Base-by-base conservation (phyloP, 345 rosid species). In the Eucalyptus camaldulensis region DNA sequence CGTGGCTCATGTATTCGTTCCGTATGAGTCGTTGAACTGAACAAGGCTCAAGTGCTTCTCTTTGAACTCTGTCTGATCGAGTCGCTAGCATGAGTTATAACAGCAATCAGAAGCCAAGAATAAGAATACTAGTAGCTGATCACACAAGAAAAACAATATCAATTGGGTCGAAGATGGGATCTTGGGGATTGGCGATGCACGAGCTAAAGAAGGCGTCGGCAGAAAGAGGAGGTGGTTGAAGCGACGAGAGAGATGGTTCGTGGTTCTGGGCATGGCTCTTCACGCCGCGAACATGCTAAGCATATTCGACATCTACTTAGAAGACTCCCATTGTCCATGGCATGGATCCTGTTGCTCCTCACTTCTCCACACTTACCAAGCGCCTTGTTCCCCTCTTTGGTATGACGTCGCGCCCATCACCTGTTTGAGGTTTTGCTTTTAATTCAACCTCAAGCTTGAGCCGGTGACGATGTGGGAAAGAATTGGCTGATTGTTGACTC, bases 271-370 rank as follows among this genome's bases (percentile, higher is more conserved):
- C 24, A 27, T 96, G 17, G 88, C 94, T 85, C 98, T 96, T 85
- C 98, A 94, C 90, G 95, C 97, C 12, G 96, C 95, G 15, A 96
- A 95, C 93, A 95, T 95, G 98, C 56, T 96, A 69, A 96, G 99
- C 90, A 95, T 96, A 51, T 97, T 96, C 94, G 99, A 96, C 90
- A 95, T 96, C 90, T 96, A 95, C 93, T 97, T 97, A 53, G 98
- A 96, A 96, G 89, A 94, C 97, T 31, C 98, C 99, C 17, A 94
- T 97, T 90, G 56, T 7, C 56, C 56, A 53, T 53, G 56, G 56
- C 56, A 53, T 19, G 56, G 56, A 53, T 53, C 56, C 56, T 19
- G 56, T 53, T 53, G 24, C 56, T 53, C 56, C 56, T 53, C 24
- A 53, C 56, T 53, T 53, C 56, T 53, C 56, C 56, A 53, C 56